Evolutionary conservation across 2,329 filamentous ascomycete genomes (phyloP), one percentile per base, ranked within the genome.

Genomic region (Fusarium sp.): DNA sequence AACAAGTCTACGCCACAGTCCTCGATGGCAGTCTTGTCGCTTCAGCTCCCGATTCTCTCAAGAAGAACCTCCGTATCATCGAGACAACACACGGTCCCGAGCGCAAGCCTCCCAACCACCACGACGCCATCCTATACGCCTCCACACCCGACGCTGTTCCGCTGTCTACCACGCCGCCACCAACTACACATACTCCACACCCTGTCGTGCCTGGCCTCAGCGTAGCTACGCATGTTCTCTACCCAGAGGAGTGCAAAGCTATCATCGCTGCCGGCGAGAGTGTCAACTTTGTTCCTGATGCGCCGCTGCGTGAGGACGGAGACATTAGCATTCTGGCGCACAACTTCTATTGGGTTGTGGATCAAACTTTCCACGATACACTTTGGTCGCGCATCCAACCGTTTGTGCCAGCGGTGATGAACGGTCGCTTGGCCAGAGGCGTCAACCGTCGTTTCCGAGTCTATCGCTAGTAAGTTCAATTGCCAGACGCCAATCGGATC

Each of bases 261-360:
- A 91, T 93, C 57, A 88, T 93, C 21, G 86, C 88, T 1, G 88
- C 90, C 0, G 90, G 87, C 7, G 90, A 93, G 75, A 83, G 83
- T 1, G 85, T 91, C 46, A 85, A 86, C 9, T 93, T 92, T 67
- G 82, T 90, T 0, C 90, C 90, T 0, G 90, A 93, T 72, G 88
- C 89, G 1, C 90, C 90, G 0, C 80, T 92, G 30, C 86, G 88
- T 4, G 87, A 88, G n/a, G 88, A 89, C 58, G 88, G 87, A 18
- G 88, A 91, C 55, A 83, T 84, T 25, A 91, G 88, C 72, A 85
- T 92, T 48, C 78, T 92, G 2, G 90, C 90, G 0, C 90, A 92
- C 80, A 92, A 92, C 77, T 91, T 92, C 71, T 92, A 92, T 80
- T 92, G 90, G 90, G 83, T 92, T 11, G 83, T 89, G 14, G 90